Percentiles rank a stretch among this genome's conserved stretches.
Conservation (phyloP, 2,329 filamentous ascomycete genomes). For the Colletotrichum sidae region DNA sequence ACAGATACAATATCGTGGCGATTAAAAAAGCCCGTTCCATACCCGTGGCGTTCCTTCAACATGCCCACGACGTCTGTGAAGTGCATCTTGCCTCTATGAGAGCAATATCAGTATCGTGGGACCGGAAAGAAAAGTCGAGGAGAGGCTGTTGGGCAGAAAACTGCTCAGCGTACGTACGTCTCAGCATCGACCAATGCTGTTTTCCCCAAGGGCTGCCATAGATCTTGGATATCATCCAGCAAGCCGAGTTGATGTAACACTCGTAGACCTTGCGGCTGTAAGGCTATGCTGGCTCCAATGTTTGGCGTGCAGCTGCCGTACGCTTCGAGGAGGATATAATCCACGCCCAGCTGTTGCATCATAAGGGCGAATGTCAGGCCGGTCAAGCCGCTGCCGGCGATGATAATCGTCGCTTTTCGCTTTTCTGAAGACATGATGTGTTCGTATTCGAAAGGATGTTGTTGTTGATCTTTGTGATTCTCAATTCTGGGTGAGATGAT, state of each 20-base stretch:
- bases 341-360: slow-evolving; percentile 57
- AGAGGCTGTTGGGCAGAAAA: background rate
- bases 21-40: slow-evolving; percentile 48
- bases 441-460: too few species aligned
- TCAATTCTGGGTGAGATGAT: too few species aligned
- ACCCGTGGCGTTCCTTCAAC: slow-evolving; percentile 39
- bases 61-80: background rate
- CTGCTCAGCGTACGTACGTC: background rate
- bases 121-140: background rate
- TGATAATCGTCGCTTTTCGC: slow-evolving; percentile 48
- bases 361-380: slow-evolving; percentile 49
- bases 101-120: too few species aligned
- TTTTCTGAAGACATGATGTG: background rate
- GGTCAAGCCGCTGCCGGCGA: slow-evolving; percentile 59
- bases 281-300: slow-evolving; percentile 59
- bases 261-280: slow-evolving; percentile 53
- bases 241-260: slow-evolving; percentile 61
- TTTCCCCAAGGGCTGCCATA: background rate
- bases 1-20: slow-evolving; percentile 48
- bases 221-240: slow-evolving; percentile 41
- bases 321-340: slow-evolving; percentile 61
- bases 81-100: background rate
- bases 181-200: background rate
- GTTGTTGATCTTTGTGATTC: too few species aligned
- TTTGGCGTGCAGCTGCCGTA: slow-evolving; percentile 54